A percentile compares a stretch with the other conserved stretches of the same genome.
These are phyloP conservation scores for Lipomyces lipofer DNA, from an alignment of 805 yeast genomes.

Conservation along the genomic window DNA sequence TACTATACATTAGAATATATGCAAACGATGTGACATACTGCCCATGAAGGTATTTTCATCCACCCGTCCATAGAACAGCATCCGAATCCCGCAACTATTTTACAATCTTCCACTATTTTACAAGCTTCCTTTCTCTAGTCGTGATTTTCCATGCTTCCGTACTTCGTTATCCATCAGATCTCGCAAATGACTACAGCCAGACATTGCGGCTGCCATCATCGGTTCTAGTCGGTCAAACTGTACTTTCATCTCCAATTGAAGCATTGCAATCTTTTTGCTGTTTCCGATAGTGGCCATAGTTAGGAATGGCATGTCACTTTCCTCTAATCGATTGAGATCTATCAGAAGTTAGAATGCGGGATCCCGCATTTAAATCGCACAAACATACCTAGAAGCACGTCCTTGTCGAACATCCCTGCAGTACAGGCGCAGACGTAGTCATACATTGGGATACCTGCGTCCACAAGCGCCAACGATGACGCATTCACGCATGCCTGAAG, in stretches of 20 bases:
- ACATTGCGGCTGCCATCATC: conserved; percentile 75
- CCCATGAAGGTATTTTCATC: too few species aligned
- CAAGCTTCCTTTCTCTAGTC: conserved; percentile 41
- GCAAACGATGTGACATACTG: too few species aligned
- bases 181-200: conserved; percentile 81
- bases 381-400: conserved; percentile 56
- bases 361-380: not conserved
- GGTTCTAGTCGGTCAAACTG: conserved; percentile 79
- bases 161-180: conserved; percentile 85
- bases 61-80: too few species aligned
- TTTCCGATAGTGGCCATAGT: conserved; percentile 85
- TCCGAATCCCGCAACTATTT: too few species aligned
- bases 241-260: conserved; percentile 78
- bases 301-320: conserved; percentile 73
- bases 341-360: too few species aligned
- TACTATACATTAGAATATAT: too few species aligned
- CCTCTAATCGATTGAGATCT: conserved; percentile 82
- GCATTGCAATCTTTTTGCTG: conserved; percentile 71
- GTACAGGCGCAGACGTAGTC: conserved; percentile 82
- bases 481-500: conserved; percentile 80
- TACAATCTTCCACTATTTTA: too few species aligned
- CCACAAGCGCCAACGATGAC: conserved; percentile 82
- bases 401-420: conserved; percentile 76
- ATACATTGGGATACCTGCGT: conserved; percentile 92
- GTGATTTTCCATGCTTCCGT: conserved; percentile 67